These are phyloP conservation scores for Flammula alnicola DNA, from an alignment of 1,284 basidiomycete genomes.

Conservation along the genomic window DNA sequence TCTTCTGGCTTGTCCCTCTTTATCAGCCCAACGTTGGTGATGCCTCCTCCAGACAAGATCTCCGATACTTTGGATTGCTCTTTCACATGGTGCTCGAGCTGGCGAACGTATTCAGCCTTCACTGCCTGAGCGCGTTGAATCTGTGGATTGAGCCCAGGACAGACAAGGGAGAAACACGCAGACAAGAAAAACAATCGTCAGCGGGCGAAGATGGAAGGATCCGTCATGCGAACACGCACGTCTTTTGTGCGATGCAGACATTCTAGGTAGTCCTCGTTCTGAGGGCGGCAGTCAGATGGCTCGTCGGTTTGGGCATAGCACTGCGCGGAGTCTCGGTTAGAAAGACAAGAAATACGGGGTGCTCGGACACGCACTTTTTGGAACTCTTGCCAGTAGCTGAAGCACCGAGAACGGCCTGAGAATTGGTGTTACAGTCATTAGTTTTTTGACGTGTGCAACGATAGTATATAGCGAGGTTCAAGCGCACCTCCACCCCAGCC, in stretches of 20 bases:
- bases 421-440: neutral
- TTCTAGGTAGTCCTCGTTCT: slow-evolving; percentile 90
- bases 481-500: slow-evolving; percentile 43
- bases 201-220: neutral
- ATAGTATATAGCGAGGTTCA: neutral
- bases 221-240: slow-evolving; percentile 49
- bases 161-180: slow-evolving; percentile 1
- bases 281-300: slow-evolving; percentile 74
- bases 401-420: slow-evolving; percentile 86
- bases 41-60: slow-evolving; percentile 73
- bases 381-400: slow-evolving; percentile 93
- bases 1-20: slow-evolving; percentile 46
- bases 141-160: slow-evolving; percentile 42
- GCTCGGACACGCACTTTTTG: slow-evolving; percentile 58
- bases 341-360: neutral
- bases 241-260: slow-evolving; percentile 93
- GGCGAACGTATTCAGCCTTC: slow-evolving; percentile 75
- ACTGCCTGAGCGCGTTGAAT: slow-evolving; percentile 75
- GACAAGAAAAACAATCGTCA: slow-evolving; percentile 10
- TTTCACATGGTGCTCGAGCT: slow-evolving; percentile 65
- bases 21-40: slow-evolving; percentile 77
- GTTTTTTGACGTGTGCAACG: slow-evolving; percentile 1
- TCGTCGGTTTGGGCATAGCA: slow-evolving; percentile 88
- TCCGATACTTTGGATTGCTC: slow-evolving; percentile 77
- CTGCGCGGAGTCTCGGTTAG: slow-evolving; percentile 41